Evolutionary conservation across 192 early-diverging fungal genomes (phyloP).

Genomic region (Coemansia sp.): DNA sequence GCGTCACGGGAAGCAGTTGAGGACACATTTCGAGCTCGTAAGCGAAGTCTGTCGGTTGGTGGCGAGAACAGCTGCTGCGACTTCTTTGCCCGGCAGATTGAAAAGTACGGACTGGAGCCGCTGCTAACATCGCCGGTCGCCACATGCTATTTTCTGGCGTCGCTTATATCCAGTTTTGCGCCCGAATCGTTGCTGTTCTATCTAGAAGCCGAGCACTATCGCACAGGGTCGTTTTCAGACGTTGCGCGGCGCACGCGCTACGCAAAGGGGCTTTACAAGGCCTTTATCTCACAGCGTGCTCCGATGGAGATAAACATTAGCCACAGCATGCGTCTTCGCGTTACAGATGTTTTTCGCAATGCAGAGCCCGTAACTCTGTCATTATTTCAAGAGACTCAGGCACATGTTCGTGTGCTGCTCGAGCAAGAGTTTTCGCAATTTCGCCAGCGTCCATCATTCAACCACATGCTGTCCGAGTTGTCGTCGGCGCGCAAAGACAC

Average conservation of each 20-base stretch:
- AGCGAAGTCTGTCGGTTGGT: conserved; percentile 52
- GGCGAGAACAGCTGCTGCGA: conserved; percentile 39
- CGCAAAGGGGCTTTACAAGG: conserved; percentile 50
- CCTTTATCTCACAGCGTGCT: conserved; percentile 42
- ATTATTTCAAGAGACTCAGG: conserved; percentile 44
- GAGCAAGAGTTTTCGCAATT: conserved; percentile 42
- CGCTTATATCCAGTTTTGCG: conserved; percentile 26
- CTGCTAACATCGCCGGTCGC: conserved; percentile 45
- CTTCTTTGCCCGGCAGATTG: conserved; percentile 49
- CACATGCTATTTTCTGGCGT: conserved; percentile 50
- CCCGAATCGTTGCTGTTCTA: conserved; percentile 47
- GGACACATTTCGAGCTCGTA: conserved; percentile 35
- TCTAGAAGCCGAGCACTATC: conserved; percentile 47
- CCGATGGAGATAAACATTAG: conserved; percentile 52
- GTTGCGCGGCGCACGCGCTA: conserved; percentile 40
- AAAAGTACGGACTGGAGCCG: conserved; percentile 48
- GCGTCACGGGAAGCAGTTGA: neutral
- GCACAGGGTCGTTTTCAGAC: conserved; percentile 22
- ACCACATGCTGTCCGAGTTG: conserved; percentile 46
- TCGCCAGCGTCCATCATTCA: conserved; percentile 45
- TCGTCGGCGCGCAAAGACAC: conserved; percentile 20
- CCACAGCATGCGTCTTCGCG: conserved; percentile 33
- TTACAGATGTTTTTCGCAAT: conserved; percentile 23
- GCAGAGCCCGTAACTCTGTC: conserved; percentile 10
- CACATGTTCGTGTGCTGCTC: conserved; percentile 32